phyloP scores from a whole-genome alignment of 2,329 filamentous ascomycete genomes.

The Pseudogymnoascus sp. region DNA sequence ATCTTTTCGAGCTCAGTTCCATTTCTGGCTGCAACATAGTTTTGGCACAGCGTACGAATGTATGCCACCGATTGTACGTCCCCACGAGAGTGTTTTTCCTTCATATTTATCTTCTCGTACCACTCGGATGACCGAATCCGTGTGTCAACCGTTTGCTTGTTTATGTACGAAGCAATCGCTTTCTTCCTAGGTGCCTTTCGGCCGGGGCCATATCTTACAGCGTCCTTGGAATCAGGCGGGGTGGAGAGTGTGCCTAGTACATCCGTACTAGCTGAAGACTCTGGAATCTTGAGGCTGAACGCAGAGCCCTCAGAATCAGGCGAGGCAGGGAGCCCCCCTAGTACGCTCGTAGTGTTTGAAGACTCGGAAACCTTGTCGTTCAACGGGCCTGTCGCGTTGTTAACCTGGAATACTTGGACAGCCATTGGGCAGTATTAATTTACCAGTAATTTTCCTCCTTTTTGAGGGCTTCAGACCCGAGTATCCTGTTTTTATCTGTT shows the following conservation, averaged over 20 bases:
- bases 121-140: slow-evolving; percentile 10
- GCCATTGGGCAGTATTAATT: neutral
- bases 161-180: slow-evolving; percentile 3
- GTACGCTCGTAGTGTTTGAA: neutral
- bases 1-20: neutral
- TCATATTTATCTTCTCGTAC: slow-evolving; percentile 11
- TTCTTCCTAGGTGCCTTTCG: slow-evolving; percentile 7
- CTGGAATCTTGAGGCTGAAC: neutral
- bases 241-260: neutral
- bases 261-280: neutral
- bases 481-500: neutral
- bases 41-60: slow-evolving; percentile 13
- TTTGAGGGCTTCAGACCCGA: neutral
- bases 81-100: slow-evolving; percentile 9
- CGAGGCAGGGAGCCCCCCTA: neutral
- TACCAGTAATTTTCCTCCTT: neutral
- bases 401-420: neutral
- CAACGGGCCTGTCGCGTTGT: neutral
- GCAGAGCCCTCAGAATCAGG: neutral
- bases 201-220: slow-evolving; percentile 5
- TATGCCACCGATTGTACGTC: slow-evolving; percentile 11
- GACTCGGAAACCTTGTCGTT: neutral
- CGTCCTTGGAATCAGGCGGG: neutral
- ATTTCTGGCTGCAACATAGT: slow-evolving; percentile 10
- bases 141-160: slow-evolving; percentile 8